Base-by-base conservation (phyloP, 352 stramenopile genomes). In the Blastocystis sp. region DNA sequence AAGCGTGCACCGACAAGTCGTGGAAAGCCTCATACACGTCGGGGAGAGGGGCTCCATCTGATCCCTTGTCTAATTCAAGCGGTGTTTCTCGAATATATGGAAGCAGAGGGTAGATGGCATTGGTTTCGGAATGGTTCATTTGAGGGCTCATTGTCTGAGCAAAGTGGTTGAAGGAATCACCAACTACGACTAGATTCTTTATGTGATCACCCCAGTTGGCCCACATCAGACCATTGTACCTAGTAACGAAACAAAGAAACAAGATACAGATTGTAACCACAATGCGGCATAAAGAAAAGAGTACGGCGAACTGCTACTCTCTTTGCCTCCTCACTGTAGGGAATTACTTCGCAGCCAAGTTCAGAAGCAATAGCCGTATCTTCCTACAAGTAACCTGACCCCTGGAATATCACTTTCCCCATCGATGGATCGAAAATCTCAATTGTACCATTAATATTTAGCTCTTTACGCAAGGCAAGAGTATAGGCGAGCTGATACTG, bases 221-320 rank as follows among this genome's bases (percentile, higher is more conserved):
- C 77, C 77, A 88, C 66, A 88, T 79, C 11, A 88, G 53, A 34
- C 66, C 66, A 88, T 88, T 88, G 63, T 88, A 88, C 50, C 47
- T 79, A 66, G 7, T 7, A 6, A n/a, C n/a, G 47, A 7, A 41
- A 66, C 9, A 2, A 34, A 45, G 13, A 62, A 9, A 1, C 26
- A 7, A 34, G n/a, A 73, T 41, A 73, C 73, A 84, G 55, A 23
- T 43, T 84, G 15, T 69, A 84, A 66, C 47, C 29, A 47, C 73
- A 84, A 41, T 84, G 73, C 9, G 73, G 73, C 73, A 84, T 84
- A 43, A 84, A 88, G 29, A 88, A 88, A 6, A 88, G 50, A 8
- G 77, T 88, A 39, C 70, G 68, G 47, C 77, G 53, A 13, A 88
- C 39, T 3, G 59, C 77, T 37, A 88, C 62, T 13, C 77, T 43